A percentile compares a stretch with the other conserved stretches of the same genome.
These are phyloP conservation scores for Mycena amicta DNA, from an alignment of 768 basidiomycete genomes.

Conservation along the genomic window DNA sequence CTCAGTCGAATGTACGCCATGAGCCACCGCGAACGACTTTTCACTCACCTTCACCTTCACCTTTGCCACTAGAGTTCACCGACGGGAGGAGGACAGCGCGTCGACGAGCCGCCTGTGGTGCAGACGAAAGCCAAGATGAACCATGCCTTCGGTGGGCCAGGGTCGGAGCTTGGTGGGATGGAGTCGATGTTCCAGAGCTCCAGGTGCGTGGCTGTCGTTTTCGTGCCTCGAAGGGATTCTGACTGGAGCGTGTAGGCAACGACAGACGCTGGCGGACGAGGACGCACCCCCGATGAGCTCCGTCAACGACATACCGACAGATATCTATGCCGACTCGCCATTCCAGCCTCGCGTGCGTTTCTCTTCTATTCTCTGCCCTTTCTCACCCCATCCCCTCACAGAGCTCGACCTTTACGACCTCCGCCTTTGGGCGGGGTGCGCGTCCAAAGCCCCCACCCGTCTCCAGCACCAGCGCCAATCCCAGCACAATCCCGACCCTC, in stretches of 20 bases:
- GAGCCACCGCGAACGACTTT: no score
- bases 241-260: slow-evolving; percentile 38
- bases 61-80: slow-evolving; percentile 41
- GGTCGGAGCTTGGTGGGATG: slow-evolving; percentile 71
- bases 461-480: slow-evolving; percentile 24
- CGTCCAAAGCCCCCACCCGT: slow-evolving; percentile 29
- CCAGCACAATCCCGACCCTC: slow-evolving; percentile 49
- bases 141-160: slow-evolving; percentile 50
- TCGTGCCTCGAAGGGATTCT: no score
- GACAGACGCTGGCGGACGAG: slow-evolving; percentile 68
- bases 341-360: slow-evolving; percentile 51
- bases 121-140: slow-evolving; percentile 84
- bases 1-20: slow-evolving; percentile 62
- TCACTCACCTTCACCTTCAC: background rate
- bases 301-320: slow-evolving; percentile 73
- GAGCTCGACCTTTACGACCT: slow-evolving; percentile 43
- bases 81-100: slow-evolving; percentile 56
- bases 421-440: slow-evolving; percentile 39
- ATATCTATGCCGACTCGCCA: slow-evolving; percentile 47
- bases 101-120: slow-evolving; percentile 74
- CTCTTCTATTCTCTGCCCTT: slow-evolving; percentile 4
- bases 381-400: slow-evolving; percentile 21
- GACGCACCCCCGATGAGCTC: slow-evolving; percentile 81
- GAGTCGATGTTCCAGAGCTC: slow-evolving; percentile 85
- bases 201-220: slow-evolving; percentile 49